Evolutionary conservation across 1,139 yeast species (phyloP).

Genomic region (Protomyces pachydermus): DNA sequence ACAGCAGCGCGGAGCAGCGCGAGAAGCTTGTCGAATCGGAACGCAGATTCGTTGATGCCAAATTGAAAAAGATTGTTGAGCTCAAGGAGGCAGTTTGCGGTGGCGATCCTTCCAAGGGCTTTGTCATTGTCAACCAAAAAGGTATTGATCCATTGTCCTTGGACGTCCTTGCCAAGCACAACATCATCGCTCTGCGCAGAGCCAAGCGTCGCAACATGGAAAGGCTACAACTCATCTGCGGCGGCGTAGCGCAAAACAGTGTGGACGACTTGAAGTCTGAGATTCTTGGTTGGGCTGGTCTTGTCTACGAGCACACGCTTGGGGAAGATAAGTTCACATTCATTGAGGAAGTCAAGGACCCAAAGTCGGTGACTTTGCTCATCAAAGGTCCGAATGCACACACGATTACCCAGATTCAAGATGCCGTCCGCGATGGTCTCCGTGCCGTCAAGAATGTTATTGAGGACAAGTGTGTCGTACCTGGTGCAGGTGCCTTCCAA

Average conservation of each 20-base stretch:
- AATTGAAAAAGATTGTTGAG: conserved; percentile 83
- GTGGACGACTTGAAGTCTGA: conserved; percentile 87
- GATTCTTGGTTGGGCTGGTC: conserved; percentile 84
- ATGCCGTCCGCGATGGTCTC: conserved; percentile 94
- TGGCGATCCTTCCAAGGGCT: conserved; percentile 64
- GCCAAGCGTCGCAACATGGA: conserved; percentile 99
- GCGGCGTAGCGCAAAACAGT: conserved; percentile 96
- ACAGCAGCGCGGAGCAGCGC: conserved; percentile 92
- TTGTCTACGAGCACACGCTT: conserved; percentile 83
- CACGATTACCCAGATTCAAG: conserved; percentile 84
- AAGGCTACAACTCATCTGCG: conserved; percentile 89
- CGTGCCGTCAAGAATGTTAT: conserved; percentile 91
- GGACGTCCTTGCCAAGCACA: conserved; percentile 88
- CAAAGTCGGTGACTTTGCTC: conserved; percentile 84
- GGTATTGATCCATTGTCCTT: conserved; percentile 98
- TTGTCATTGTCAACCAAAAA: conserved; percentile 95
- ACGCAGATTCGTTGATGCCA: conserved; percentile 90
- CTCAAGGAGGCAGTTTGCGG: conserved; percentile 89
- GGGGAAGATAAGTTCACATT: conserved; percentile 98
- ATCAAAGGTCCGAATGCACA: conserved; percentile 91
- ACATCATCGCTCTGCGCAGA: conserved; percentile 88
- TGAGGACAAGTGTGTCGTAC: conserved; percentile 76
- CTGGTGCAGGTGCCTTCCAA: conserved; percentile 97
- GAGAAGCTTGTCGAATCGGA: conserved; percentile 92
- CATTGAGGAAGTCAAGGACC: conserved; percentile 85